Conservation (phyloP, 2,329 filamentous ascomycete genomes). For the Cladosporium cucumerinum region DNA sequence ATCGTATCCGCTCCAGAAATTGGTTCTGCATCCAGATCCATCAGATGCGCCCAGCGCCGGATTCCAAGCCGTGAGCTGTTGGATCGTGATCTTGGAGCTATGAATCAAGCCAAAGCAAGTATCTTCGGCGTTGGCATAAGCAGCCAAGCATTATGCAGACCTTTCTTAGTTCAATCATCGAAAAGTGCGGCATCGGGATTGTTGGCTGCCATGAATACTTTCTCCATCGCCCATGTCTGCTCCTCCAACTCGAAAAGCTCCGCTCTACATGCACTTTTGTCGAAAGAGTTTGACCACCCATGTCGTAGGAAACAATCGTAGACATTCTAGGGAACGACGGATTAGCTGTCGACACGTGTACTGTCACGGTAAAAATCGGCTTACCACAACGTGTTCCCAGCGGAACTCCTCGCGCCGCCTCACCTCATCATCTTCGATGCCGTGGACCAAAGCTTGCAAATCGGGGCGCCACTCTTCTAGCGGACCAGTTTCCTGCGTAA, state of each 20-base stretch:
- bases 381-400: background rate
- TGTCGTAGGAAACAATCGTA: background rate
- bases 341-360: background rate
- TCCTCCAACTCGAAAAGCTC: constrained; percentile 2
- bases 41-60: background rate
- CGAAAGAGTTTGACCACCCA: constrained; percentile 4
- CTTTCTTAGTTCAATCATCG: constrained; percentile 15
- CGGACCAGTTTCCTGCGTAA: background rate
- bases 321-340: background rate
- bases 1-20: no score
- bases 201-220: background rate
- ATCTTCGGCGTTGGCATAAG: no score
- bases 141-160: background rate
- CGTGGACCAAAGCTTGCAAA: background rate
- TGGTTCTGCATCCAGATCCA: no score
- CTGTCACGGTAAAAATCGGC: background rate
- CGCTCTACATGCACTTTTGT: background rate
- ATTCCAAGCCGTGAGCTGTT: no score
- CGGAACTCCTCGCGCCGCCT: background rate
- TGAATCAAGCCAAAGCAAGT: no score
- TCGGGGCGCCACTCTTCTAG: background rate
- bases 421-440: background rate
- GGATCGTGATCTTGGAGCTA: no score
- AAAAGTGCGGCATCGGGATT: constrained; percentile 10
- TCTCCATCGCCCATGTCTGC: background rate